These are phyloP conservation scores for Talaromyces stipitatus DNA, from an alignment of 495 filamentous ascomycete species.

Conservation along the genomic window DNA sequence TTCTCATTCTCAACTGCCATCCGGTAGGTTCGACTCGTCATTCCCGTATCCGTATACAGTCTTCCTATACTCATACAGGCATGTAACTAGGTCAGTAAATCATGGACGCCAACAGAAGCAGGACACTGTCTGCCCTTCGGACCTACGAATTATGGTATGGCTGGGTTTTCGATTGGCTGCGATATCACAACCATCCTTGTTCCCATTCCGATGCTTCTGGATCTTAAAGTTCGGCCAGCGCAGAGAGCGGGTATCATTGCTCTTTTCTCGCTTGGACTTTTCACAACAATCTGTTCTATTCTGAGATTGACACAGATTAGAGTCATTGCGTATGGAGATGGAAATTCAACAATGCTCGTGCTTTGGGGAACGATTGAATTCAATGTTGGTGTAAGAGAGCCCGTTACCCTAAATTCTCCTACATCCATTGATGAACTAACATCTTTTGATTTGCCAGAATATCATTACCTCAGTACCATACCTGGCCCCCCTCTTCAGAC, in stretches of 20 bases:
- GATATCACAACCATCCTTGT: slow-evolving; percentile 47
- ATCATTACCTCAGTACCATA: slow-evolving; percentile 41
- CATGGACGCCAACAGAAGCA: slow-evolving; percentile 31
- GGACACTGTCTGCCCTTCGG: slow-evolving; percentile 45
- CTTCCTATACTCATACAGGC: neutral
- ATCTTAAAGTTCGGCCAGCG: slow-evolving; percentile 39
- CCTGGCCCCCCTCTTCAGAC: slow-evolving; percentile 35
- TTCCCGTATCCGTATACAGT: neutral
- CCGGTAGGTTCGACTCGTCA: slow-evolving; percentile 27
- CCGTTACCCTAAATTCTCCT: neutral
- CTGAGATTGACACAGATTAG: slow-evolving; percentile 47
- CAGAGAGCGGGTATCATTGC: slow-evolving; percentile 47
- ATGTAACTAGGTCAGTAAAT: slow-evolving; percentile 30
- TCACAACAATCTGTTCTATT: slow-evolving; percentile 51
- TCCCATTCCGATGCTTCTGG: slow-evolving; percentile 44
- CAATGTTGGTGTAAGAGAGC: slow-evolving; percentile 40
- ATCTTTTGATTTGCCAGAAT: slow-evolving; percentile 20
- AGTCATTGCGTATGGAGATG: slow-evolving; percentile 40
- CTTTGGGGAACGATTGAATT: slow-evolving; percentile 53
- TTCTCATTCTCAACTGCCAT: slow-evolving; percentile 45
- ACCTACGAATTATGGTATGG: slow-evolving; percentile 45
- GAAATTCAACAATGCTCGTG: slow-evolving; percentile 51
- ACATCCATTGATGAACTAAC: neutral
- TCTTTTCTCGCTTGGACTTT: slow-evolving; percentile 50
- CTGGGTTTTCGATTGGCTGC: slow-evolving; percentile 44